A percentile compares a stretch with the other conserved stretches of the same genome.
These are phyloP conservation scores for Pythium biforme DNA, from an alignment of 352 stramenopile species.

Conservation along the genomic window DNA sequence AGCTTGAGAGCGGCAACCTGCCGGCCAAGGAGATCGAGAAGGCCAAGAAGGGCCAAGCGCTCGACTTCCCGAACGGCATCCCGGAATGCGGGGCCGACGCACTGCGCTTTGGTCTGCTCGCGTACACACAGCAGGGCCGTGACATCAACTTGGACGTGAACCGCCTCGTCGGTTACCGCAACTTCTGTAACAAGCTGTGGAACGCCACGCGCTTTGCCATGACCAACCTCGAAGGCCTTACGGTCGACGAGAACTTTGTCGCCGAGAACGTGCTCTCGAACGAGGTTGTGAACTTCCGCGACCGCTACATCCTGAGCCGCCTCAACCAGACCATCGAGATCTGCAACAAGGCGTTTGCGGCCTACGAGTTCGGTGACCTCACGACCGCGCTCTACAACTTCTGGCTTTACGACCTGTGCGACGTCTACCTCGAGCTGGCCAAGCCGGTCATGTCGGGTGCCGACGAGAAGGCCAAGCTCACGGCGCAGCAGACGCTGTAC, in stretches of 20 bases:
- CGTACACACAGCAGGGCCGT: conserved; percentile 92
- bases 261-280: conserved; percentile 65
- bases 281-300: conserved; percentile 55
- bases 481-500: conserved; percentile 84
- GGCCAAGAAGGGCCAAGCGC: conserved; percentile 96
- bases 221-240: conserved; percentile 91
- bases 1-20: conserved; percentile 97
- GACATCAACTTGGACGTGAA: conserved; percentile 99
- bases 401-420: conserved; percentile 98
- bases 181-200: conserved; percentile 99
- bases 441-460: conserved; percentile 95
- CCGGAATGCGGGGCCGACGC: conserved; percentile 98
- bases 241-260: conserved; percentile 48
- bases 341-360: conserved; percentile 83
- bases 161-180: conserved; percentile 97
- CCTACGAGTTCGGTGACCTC: conserved; percentile 96
- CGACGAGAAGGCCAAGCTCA: conserved; percentile 65
- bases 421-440: conserved; percentile 99
- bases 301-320: conserved; percentile 85
- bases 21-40: conserved; percentile 96
- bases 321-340: conserved; percentile 72
- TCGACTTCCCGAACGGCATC: conserved; percentile 99
- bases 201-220: conserved; percentile 98
- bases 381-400: conserved; percentile 96
- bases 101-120: conserved; percentile 97